These are phyloP conservation scores for Acephala macrosclerotiorum DNA, from an alignment of 2,329 filamentous ascomycete genomes.

Conservation along the genomic window DNA sequence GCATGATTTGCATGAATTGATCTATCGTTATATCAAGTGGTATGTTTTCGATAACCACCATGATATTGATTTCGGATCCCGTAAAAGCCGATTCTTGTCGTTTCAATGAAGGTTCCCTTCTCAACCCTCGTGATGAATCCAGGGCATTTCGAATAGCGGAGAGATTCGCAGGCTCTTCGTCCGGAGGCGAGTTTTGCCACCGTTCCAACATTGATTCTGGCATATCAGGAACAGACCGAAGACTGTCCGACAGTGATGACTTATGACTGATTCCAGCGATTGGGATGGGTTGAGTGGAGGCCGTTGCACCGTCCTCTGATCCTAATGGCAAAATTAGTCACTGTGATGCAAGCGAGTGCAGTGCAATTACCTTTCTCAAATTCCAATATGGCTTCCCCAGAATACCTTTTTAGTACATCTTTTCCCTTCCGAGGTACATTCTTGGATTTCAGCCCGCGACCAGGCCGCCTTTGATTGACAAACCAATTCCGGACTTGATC, in stretches of 20 bases:
- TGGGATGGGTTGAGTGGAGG: background rate
- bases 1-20: background rate
- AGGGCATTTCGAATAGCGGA: background rate
- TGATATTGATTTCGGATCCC: background rate
- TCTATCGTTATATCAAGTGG: background rate
- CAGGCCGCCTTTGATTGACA: background rate
- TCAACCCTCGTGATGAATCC: background rate
- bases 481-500: slow-evolving; percentile 6
- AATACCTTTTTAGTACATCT: background rate
- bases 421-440: background rate
- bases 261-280: background rate
- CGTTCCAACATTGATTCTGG: background rate
- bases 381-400: background rate
- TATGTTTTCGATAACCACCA: background rate
- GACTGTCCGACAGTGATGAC: background rate
- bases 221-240: background rate
- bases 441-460: background rate
- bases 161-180: background rate
- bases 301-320: background rate
- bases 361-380: background rate
- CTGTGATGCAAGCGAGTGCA: background rate
- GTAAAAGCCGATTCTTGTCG: background rate
- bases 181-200: slow-evolving; percentile 1
- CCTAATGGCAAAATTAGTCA: background rate
- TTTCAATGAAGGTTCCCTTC: background rate